Conservation (phyloP, 345 rosid species). For the Arabis alpina region DNA sequence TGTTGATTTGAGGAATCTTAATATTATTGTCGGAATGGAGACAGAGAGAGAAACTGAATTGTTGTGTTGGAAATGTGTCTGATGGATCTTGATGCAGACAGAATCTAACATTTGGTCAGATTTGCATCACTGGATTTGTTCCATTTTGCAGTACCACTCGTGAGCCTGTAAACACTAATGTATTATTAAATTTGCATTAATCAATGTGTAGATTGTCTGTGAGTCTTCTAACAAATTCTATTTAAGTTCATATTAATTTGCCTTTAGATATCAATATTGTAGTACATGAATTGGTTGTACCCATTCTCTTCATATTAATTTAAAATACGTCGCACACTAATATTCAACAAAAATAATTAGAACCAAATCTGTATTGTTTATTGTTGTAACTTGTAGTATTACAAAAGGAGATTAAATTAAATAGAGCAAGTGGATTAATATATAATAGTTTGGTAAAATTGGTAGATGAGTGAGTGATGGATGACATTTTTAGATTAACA, state of each 20-base stretch:
- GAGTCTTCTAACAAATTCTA: conserved; percentile 17
- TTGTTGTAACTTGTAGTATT: background rate
- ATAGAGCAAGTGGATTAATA: conserved; percentile 32
- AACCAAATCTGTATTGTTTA: conserved; percentile 27
- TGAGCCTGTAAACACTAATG: conserved; percentile 36
- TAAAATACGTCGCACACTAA: background rate
- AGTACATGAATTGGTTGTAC: conserved; percentile 7
- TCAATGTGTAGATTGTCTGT: conserved; percentile 29
- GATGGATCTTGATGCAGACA: conserved; percentile 43
- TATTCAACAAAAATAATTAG: conserved; percentile 3
- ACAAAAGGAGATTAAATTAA: too few species aligned
- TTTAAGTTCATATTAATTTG: background rate
- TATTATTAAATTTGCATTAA: conserved; percentile 11
- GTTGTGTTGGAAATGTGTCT: conserved; percentile 39
- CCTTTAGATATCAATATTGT: conserved; percentile 23
- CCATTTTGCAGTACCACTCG: conserved; percentile 44
- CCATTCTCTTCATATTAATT: background rate
- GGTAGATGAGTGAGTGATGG: conserved; percentile 32
- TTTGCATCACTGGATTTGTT: conserved; percentile 46
- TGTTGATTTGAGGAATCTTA: conserved; percentile 34
- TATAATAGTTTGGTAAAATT: background rate
- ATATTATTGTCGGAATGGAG: conserved; percentile 32
- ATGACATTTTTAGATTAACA: conserved; percentile 12
- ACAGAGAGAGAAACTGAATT: conserved; percentile 31
- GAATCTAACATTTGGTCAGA: conserved; percentile 43